Base-by-base conservation (phyloP, 805 yeast species). In the Starmerella floricola region DNA sequence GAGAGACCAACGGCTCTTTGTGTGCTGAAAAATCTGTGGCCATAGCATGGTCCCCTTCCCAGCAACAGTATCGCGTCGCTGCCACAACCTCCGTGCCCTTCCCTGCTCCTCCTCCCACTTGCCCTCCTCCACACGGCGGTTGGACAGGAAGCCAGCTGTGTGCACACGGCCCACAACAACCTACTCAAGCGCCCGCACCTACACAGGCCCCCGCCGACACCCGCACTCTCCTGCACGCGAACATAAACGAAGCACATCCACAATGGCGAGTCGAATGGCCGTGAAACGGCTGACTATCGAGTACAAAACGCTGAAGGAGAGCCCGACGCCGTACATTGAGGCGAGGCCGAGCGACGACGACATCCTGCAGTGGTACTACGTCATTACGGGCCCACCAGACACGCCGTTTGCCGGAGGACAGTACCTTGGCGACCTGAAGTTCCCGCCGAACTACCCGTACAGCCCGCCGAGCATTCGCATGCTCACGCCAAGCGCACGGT, bases 281-380 rank as follows among this genome's bases (percentile, higher is more conserved):
- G 39, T 46, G 11, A 52, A 51, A 42, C 52, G 58, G 23, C 50
- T 55, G 38, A 53, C 51, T 2, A 37, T 46, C 31, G 58, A 54
- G 49, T 54, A 50, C 41, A 44, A 80, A 59, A 64, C 75, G 34
- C 74, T 91, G 49, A 72, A 72, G 52, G 79, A 75, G 42, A 79
- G 71, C 54, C 95, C 96, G 1, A 84, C 94, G 8, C 95, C 94
- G 5, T 87, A 63, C 56, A 76, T 88, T 34, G 65, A 66, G 10
- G 95, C 96, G 18, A 77, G 79, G 45, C 97, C 97, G 4, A 74
- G 79, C 46, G 97, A 91, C 45, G 69, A 73, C 34, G 86, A 91
- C 59, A 81, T 91, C 42, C 65, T 91, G 41, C 93, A 84, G 55
- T 87, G 96, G 95, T 95, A 86, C 61, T 88, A 84, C 58, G 72